Percentiles rank a stretch among this genome's conserved stretches.
phyloP scores from a whole-genome alignment of 140 eudicot species.

The Anethum foeniculum region DNA sequence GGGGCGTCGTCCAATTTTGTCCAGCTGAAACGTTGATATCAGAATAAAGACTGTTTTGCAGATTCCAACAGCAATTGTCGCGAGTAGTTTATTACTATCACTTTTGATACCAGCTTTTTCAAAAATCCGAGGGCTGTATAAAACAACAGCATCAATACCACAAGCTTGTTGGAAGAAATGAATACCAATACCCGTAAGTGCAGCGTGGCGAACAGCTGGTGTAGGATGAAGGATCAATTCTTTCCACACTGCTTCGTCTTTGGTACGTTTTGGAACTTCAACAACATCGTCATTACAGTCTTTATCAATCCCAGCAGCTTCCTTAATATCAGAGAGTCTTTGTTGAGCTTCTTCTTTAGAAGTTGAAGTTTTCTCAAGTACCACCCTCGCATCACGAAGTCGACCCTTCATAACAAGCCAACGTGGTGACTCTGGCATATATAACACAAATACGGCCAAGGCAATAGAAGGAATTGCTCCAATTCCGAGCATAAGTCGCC shows the following conservation, averaged over 20 bases:
- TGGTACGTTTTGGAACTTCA: not conserved
- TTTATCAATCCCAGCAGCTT: constrained; percentile 4
- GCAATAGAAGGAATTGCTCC: not conserved
- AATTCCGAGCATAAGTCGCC: not conserved
- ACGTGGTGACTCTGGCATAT: not conserved
- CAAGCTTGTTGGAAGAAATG: constrained; percentile 6
- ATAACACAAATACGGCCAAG: not conserved
- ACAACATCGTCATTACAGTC: not conserved
- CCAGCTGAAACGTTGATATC: constrained; percentile 2
- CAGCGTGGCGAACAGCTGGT: not conserved
- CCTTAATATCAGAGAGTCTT: not conserved
- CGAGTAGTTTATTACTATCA: not conserved
- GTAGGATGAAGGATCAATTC: not conserved
- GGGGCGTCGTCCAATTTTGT: constrained; percentile 3
- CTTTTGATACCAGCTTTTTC: not conserved
- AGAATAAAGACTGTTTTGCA: not conserved
- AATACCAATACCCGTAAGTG: not conserved
- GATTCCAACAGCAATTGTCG: not conserved
- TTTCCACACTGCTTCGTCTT: not conserved
- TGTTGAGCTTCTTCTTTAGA: not conserved
- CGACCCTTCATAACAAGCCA: not conserved
- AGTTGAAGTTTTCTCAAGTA: not conserved
- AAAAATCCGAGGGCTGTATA: constrained; percentile 1
- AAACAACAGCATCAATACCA: constrained; percentile 6
- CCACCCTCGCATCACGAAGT: not conserved